A percentile compares a stretch with the other conserved stretches of the same genome.
phyloP scores from a whole-genome alignment of 495 filamentous ascomycete species.

The Annulohypoxylon moriforme region DNA sequence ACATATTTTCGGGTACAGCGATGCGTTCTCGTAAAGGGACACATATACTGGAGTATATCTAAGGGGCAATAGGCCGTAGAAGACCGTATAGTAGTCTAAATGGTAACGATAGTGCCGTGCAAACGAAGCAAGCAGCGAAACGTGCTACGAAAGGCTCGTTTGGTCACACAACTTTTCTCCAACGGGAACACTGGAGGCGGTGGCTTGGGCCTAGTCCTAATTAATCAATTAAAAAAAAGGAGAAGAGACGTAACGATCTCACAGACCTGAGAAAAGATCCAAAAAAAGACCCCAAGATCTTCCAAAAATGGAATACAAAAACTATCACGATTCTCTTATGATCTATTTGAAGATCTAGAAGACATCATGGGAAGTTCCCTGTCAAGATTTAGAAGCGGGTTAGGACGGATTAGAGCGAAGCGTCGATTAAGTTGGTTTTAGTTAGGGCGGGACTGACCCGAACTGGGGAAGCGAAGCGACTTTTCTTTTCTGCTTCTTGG shows the following conservation, averaged over 20 bases:
- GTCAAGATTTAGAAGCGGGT: conserved; percentile 15
- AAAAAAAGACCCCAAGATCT: neutral
- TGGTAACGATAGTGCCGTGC: neutral
- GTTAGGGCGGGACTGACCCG: conserved; percentile 27
- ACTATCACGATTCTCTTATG: neutral
- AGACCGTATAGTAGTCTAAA: neutral
- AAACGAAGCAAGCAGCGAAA: neutral
- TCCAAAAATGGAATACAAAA: neutral
- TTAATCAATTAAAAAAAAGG: neutral
- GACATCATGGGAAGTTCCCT: conserved; percentile 29
- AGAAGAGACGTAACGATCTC: neutral
- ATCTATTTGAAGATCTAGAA: neutral
- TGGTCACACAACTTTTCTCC: conserved; percentile 23
- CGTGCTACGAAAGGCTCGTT: neutral
- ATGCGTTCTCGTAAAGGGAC: conserved; percentile 2
- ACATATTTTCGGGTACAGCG: conserved; percentile 25
- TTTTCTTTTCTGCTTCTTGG: neutral
- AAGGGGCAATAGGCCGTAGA: neutral
- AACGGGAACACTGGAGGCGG: neutral
- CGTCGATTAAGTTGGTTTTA: conserved; percentile 15
- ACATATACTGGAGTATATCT: neutral
- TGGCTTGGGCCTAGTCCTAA: neutral
- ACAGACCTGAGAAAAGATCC: neutral
- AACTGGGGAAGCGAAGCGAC: conserved; percentile 23
- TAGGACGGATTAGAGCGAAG: conserved; percentile 6